phyloP scores from a whole-genome alignment of 345 rosid species.

The Hibiscus trionum region DNA sequence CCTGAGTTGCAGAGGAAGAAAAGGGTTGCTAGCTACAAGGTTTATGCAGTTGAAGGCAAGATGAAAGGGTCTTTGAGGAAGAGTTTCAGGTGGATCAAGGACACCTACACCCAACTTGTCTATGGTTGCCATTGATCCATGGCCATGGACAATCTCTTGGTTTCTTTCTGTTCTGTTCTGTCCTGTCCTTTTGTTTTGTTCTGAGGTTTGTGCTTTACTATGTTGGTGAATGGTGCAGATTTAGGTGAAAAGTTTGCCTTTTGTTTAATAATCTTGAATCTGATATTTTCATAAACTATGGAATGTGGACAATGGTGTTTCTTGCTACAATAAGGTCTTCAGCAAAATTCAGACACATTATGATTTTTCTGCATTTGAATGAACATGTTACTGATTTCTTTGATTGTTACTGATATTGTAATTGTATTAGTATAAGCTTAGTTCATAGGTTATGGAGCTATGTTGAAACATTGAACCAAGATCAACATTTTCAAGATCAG shows the following conservation, averaged over 20 bases:
- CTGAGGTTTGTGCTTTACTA: neutral
- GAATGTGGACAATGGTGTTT: neutral
- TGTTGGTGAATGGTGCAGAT: neutral
- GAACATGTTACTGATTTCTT: neutral
- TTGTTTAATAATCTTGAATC: neutral
- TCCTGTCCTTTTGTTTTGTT: neutral
- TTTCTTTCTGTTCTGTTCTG: neutral
- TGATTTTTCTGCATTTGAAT: neutral
- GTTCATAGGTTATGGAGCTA: neutral
- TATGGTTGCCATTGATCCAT: slow-evolving; percentile 47
- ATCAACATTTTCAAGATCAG: neutral
- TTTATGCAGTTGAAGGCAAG: slow-evolving; percentile 74
- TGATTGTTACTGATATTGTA: neutral
- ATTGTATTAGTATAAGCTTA: neutral
- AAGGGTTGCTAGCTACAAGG: slow-evolving; percentile 83
- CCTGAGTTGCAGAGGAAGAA: slow-evolving; percentile 88
- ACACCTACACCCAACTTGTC: slow-evolving; percentile 51
- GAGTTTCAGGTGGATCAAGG: slow-evolving; percentile 87
- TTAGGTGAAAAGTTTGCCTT: neutral
- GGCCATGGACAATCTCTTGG: neutral
- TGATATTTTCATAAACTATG: neutral
- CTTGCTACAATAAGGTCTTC: neutral
- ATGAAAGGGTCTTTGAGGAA: slow-evolving; percentile 83
- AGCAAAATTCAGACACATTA: neutral
- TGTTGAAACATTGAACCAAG: too few relatives aligned